Evolutionary conservation across 2,329 filamentous ascomycete species (phyloP).

Genomic region (Alternaria consortialis): DNA sequence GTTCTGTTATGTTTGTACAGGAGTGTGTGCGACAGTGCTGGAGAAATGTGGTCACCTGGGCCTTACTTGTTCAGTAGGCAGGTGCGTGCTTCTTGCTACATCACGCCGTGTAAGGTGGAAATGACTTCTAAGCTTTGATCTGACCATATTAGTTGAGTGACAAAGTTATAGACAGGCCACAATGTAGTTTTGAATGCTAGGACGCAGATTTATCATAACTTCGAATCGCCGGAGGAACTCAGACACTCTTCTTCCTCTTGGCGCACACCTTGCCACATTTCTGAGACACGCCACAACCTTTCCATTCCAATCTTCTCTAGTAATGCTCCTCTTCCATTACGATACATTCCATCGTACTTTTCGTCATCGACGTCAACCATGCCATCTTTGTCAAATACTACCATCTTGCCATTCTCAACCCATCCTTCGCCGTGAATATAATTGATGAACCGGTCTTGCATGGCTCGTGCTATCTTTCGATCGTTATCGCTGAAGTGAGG

Average conservation of each 20-base stretch:
- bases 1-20: too few relatives aligned
- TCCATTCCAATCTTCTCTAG: conserved; percentile 30
- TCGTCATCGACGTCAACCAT: conserved; percentile 21
- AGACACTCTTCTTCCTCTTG: conserved; percentile 23
- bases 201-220: conserved; percentile 1
- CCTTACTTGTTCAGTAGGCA: neutral
- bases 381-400: conserved; percentile 32
- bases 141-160: neutral
- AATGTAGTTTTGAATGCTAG: neutral
- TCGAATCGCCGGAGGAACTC: neutral
- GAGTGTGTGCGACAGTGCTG: neutral
- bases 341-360: conserved; percentile 35
- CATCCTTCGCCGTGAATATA: conserved; percentile 38
- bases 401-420: conserved; percentile 26
- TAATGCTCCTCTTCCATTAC: conserved; percentile 33
- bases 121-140: neutral
- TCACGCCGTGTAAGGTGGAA: neutral
- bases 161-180: neutral
- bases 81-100: neutral
- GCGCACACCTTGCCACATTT: conserved; percentile 42
- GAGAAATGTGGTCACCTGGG: neutral
- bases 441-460: conserved; percentile 37
- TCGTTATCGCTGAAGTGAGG: conserved; percentile 23
- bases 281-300: conserved; percentile 36
- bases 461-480: conserved; percentile 19